These are phyloP conservation scores for Boletus insuetus DNA, from an alignment of 768 basidiomycete species.

Conservation along the genomic window DNA sequence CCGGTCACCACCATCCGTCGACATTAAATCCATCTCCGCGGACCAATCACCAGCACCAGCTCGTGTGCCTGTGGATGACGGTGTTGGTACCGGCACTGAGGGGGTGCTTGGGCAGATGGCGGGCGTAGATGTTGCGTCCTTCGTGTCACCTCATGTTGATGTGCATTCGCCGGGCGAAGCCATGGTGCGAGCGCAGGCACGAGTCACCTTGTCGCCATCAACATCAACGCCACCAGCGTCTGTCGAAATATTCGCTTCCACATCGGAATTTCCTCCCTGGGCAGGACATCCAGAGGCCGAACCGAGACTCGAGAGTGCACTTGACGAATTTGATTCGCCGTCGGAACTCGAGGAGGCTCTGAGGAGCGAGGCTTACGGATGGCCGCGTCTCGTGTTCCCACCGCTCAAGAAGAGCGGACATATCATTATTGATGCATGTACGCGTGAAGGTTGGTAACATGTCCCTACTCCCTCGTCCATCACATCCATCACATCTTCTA, in stretches of 20 bases:
- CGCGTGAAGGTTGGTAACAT: conserved; percentile 59
- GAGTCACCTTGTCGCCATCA: conserved; percentile 3
- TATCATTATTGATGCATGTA: conserved; percentile 87
- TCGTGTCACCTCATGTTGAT: conserved; percentile 27
- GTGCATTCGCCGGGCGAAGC: conserved; percentile 12
- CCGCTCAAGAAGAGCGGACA: conserved; percentile 91
- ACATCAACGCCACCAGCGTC: conserved; percentile 14
- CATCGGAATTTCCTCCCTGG: background rate
- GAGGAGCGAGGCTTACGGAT: conserved; percentile 72
- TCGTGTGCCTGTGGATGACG: conserved; percentile 19
- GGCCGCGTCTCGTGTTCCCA: conserved; percentile 92
- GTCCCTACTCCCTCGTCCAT: conserved; percentile 4
- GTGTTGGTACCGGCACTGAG: conserved; percentile 18
- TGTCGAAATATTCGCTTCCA: conserved; percentile 6
- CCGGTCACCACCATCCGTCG: conserved; percentile 15
- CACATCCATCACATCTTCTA: background rate
- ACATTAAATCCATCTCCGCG: conserved; percentile 21
- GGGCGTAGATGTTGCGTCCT: conserved; percentile 15
- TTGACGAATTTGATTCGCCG: conserved; percentile 16
- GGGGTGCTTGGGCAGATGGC: conserved; percentile 16
- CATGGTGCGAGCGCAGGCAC: conserved; percentile 13
- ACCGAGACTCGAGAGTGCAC: background rate
- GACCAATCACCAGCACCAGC: conserved; percentile 15
- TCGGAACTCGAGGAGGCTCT: conserved; percentile 51
- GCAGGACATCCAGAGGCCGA: conserved; percentile 1